phyloP scores from a whole-genome alignment of 345 rosid genomes.

The Rhodamnia argentea region DNA sequence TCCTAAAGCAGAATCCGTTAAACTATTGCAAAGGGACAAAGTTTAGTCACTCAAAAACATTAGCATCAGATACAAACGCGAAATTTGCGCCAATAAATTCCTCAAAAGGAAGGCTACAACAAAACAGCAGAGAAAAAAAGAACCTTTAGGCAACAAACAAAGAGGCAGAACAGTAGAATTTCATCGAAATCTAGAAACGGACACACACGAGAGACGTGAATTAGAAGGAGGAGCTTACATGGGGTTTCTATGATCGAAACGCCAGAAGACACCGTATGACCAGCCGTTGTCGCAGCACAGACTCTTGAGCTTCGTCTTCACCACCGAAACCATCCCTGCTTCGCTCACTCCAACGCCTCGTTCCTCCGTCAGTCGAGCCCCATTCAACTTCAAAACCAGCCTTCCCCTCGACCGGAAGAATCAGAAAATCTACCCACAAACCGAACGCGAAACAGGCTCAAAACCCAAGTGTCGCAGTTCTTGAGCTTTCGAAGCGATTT shows the following conservation, averaged over 20 bases:
- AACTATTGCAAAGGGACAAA: neutral
- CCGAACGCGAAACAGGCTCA: neutral
- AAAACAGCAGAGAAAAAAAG: neutral
- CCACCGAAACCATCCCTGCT: slow-evolving; percentile 25
- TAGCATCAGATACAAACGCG: neutral
- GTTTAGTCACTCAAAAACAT: neutral
- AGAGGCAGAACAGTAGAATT: neutral
- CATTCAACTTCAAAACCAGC: neutral
- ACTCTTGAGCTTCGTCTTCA: slow-evolving; percentile 44
- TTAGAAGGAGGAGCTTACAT: slow-evolving; percentile 30
- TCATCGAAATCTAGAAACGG: neutral
- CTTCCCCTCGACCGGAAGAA: neutral
- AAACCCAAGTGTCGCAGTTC: neutral
- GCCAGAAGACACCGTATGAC: slow-evolving; percentile 82
- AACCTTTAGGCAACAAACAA: neutral
- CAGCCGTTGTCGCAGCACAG: slow-evolving; percentile 76
- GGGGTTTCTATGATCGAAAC: slow-evolving; percentile 55
- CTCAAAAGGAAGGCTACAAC: neutral
- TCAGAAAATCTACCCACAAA: neutral
- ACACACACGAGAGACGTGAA: neutral
- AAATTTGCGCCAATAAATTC: neutral
- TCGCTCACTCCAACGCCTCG: neutral
- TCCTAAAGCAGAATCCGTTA: neutral
- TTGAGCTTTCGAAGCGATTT: neutral
- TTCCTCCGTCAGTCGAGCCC: neutral